Base-by-base conservation (phyloP, 2,329 filamentous ascomycete species). In the Bipolaris sorokiniana region DNA sequence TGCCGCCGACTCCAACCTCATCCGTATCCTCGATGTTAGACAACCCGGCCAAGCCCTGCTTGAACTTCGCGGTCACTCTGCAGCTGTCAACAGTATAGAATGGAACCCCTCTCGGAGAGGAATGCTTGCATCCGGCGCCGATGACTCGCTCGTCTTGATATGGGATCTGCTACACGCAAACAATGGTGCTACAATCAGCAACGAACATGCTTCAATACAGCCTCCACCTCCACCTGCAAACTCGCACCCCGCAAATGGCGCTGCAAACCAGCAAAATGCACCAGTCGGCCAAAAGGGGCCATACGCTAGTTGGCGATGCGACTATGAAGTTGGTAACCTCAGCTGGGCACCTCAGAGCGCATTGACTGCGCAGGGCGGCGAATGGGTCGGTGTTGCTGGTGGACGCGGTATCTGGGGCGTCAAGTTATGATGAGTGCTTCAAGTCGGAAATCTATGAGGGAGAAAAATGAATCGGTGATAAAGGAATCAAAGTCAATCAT, bases 41-140 rank as follows among this genome's bases (percentile, higher is more conserved):
- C 95, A 99, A 78, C 95, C 95, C 0, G 95, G 95, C 5, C 95
- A 97, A 77, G 95, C 95, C 2, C 84, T 99, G 4, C 86, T 99
- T 23, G 95, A 99, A 75, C 87, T 99, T 36, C 91, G 91, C 46
- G 95, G 95, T 20, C 94, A 99, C 73, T 86, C 87, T 20, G 90
- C 91, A 4, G 79, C 91, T 7, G 85, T 99, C 55, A 98, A 96
- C 78, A 95, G 90, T 70, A 90, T 98, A 57, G 95, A 99, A 79
- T 99, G 95, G 95, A 96, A 92, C 7, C 94, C 92, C 0, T 86
- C 87, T 53, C 86, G 93, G 57, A 85, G 95, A 68, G 95, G 95
- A 22, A 90, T 93, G 64, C 85, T 99, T 16, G 94, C 94, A 15
- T 96, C 92, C 0, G 95, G 95, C 33, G 95, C 84, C 5, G 95